These are phyloP conservation scores for Saitozyma sp. DNA, from an alignment of 768 basidiomycete species.

Conservation along the genomic window DNA sequence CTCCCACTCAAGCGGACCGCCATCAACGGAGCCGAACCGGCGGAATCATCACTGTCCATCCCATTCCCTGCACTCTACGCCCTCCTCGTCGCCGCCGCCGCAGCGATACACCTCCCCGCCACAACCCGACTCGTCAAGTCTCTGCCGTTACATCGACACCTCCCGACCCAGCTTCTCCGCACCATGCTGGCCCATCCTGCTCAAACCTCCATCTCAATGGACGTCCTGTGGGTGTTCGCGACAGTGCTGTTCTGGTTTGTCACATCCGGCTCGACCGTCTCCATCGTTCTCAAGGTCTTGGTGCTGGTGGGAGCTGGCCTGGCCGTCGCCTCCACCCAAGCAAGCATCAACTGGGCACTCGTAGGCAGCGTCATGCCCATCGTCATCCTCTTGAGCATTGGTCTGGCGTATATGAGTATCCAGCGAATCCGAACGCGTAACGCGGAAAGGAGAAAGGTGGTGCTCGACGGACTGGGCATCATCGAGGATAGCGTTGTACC, in stretches of 20 bases:
- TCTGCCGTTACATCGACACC: constrained; percentile 10
- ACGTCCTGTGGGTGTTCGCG: constrained; percentile 60
- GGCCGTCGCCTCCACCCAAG: constrained; percentile 8
- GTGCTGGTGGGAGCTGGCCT: neutral
- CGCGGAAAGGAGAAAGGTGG: constrained; percentile 18
- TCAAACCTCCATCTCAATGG: constrained; percentile 67
- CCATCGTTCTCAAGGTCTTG: constrained; percentile 15
- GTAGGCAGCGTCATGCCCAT: constrained; percentile 40
- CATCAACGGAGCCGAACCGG: neutral
- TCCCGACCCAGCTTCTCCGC: neutral
- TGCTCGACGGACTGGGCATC: constrained; percentile 34
- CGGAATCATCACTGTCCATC: constrained; percentile 6
- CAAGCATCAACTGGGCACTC: constrained; percentile 40
- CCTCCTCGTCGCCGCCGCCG: constrained; percentile 50
- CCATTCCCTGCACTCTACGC: constrained; percentile 53
- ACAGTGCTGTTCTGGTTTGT: constrained; percentile 34
- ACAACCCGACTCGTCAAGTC: constrained; percentile 36
- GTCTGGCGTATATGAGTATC: constrained; percentile 17
- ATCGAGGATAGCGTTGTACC: constrained; percentile 26
- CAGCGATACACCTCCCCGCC: constrained; percentile 54
- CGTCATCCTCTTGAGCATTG: constrained; percentile 24
- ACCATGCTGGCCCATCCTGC: constrained; percentile 54
- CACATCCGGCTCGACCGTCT: constrained; percentile 18
- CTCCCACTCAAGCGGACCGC: neutral
- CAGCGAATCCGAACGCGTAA: constrained; percentile 29